These are phyloP conservation scores for Cyberlindnera veronae DNA, from an alignment of 805 yeast genomes.

Conservation along the genomic window DNA sequence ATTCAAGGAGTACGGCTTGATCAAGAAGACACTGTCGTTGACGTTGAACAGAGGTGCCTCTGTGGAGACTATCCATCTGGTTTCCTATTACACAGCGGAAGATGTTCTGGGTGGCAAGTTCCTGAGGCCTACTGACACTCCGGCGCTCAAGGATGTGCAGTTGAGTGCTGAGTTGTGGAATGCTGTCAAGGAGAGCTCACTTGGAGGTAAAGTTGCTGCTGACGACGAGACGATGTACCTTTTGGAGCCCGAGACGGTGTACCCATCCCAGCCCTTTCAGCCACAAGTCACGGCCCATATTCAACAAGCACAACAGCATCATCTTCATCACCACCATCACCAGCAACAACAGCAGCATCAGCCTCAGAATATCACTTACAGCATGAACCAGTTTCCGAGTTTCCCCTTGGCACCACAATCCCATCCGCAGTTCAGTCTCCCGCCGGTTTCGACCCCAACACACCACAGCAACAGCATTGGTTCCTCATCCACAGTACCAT, in stretches of 20 bases:
- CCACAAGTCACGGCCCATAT: too few species aligned
- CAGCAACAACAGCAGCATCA: too few species aligned
- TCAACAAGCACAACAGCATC: too few species aligned
- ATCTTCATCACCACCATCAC: too few species aligned
- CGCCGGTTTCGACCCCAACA: not conserved
- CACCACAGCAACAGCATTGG: constrained; percentile 2
- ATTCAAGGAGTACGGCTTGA: constrained; percentile 67
- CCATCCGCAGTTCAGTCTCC: not conserved
- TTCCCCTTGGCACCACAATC: not conserved
- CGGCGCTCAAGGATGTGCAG: constrained; percentile 44
- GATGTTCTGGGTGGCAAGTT: constrained; percentile 64
- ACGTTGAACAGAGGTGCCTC: constrained; percentile 18
- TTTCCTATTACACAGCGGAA: constrained; percentile 72
- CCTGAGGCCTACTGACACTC: constrained; percentile 52
- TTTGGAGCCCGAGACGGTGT: constrained; percentile 29
- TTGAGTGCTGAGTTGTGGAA: constrained; percentile 48
- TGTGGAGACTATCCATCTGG: constrained; percentile 55
- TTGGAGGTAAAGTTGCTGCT: constrained; percentile 50
- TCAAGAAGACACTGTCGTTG: constrained; percentile 74
- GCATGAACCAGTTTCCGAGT: not conserved
- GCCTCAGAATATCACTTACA: too few species aligned
- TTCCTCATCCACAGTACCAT: not conserved
- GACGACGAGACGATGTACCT: constrained; percentile 50
- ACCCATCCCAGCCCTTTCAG: too few species aligned
- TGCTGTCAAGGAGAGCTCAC: constrained; percentile 53